Evolutionary conservation across 2,329 filamentous ascomycete species (phyloP), one percentile per base, ranked within the genome.

Genomic region (Endothia cerciana): DNA sequence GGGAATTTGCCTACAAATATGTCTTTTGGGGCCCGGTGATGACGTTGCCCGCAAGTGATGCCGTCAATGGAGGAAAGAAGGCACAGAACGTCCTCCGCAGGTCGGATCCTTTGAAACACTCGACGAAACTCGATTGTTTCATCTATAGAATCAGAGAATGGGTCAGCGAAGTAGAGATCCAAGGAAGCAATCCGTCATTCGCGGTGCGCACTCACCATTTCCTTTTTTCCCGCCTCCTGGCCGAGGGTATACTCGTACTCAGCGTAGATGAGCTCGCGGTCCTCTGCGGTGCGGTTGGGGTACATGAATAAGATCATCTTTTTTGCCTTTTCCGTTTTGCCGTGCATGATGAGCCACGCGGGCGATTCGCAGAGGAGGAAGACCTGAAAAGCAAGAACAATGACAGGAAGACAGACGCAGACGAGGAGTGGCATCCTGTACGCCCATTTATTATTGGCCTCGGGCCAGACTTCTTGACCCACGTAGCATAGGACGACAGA

Each of bases 1-100:
- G 36, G 15, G 33, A n/a, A 0, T n/a, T 38, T 1, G 43, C 38
- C 25, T 28, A 59, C 56, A 59, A 59, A 30, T 59, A 59, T 11
- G 56, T 59, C 38, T 59, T 59, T 28, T 59, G 56, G 19, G 56
- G 56, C 11, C 56, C 56, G n/a, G 56, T 59, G 11, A 59, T 59
- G 11, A 59, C 56, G 17, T 59, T 59, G 11, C 56, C 56, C n/a
- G 56, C 56, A 10, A 59, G 40, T 3, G 56, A 59, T 40, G 56
- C 56, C 56, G 56, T 59, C 38, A 43, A 10, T 25, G 56, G 56
- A 22, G 56, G 38, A n/a, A 59, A 59, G 38, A 41, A 59, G 22
- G 56, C 56, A 43, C 56, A 59, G 25, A 43, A 59, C 0, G 56
- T 59, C 25, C 56, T 59, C 10, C 56, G 56, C 3, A 59, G 25